Conservation (phyloP, 768 basidiomycete genomes). For the Boletus sp. region DNA sequence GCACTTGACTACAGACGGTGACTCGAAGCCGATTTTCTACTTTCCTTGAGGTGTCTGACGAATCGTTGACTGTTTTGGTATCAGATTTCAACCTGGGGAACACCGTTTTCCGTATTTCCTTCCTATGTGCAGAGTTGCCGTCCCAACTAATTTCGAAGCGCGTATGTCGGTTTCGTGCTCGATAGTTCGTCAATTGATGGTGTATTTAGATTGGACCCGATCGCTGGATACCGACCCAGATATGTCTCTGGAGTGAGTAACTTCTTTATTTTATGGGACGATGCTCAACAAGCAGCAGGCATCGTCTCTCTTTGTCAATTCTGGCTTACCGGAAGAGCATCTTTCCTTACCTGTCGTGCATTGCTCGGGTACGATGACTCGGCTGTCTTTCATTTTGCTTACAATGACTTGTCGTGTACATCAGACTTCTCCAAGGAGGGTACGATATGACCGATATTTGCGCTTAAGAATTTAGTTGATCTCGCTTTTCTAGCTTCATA, state of each 20-base stretch:
- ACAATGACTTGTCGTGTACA: background rate
- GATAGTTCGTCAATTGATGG: background rate
- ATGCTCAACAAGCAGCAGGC: background rate
- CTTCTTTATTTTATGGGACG: background rate
- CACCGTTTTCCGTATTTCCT: constrained; percentile 49
- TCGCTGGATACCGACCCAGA: no score
- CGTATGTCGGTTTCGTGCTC: constrained; percentile 27
- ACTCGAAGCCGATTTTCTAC: no score
- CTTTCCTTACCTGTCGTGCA: constrained; percentile 49
- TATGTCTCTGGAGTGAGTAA: no score
- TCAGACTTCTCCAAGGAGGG: constrained; percentile 47
- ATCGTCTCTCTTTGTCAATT: constrained; percentile 45
- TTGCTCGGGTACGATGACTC: constrained; percentile 22
- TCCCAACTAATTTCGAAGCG: constrained; percentile 63
- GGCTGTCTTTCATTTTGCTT: constrained; percentile 12
- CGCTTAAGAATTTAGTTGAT: background rate
- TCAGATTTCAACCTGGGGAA: constrained; percentile 59
- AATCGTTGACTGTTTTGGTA: no score
- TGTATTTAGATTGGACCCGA: no score
- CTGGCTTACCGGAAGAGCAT: constrained; percentile 50
- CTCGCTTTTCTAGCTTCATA: constrained; percentile 41
- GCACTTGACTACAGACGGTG: constrained; percentile 38
- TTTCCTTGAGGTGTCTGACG: background rate
- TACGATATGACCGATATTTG: constrained; percentile 14
- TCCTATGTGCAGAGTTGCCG: constrained; percentile 57